Evolutionary conservation across 768 basidiomycete genomes (phyloP).

Genomic region (Boletus tylopilopsis): DNA sequence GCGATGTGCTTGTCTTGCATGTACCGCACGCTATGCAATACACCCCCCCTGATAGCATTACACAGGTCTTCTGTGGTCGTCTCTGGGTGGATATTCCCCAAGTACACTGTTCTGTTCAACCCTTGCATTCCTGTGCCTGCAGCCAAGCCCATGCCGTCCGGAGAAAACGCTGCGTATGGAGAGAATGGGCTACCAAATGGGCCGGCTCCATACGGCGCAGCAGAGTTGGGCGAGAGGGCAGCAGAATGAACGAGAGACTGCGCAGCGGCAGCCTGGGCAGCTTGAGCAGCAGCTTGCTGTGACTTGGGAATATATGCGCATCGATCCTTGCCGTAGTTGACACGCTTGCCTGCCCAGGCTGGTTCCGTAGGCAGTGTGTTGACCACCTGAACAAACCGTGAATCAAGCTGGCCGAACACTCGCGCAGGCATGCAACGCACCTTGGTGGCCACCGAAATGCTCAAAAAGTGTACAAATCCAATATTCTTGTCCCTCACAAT

Average conservation of each 20-base stretch:
- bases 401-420: background rate
- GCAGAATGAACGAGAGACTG: slow-evolving; percentile 60
- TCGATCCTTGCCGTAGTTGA: slow-evolving; percentile 98
- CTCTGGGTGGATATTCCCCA: slow-evolving; percentile 97
- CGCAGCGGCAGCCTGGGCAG: slow-evolving; percentile 82
- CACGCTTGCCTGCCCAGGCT: slow-evolving; percentile 91
- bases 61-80: slow-evolving; percentile 93
- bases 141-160: slow-evolving; percentile 36
- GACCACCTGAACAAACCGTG: slow-evolving; percentile 64
- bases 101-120: slow-evolving; percentile 90
- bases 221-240: slow-evolving; percentile 32
- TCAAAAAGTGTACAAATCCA: slow-evolving; percentile 97
- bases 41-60: slow-evolving; percentile 95
- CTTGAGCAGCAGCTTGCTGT: slow-evolving; percentile 84
- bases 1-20: slow-evolving; percentile 98
- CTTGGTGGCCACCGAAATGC: slow-evolving; percentile 93
- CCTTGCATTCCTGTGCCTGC: slow-evolving; percentile 40
- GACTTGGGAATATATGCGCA: slow-evolving; percentile 98
- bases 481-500: slow-evolving; percentile 99
- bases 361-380: slow-evolving; percentile 89
- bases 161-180: slow-evolving; percentile 51
- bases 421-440: slow-evolving; percentile 38
- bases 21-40: slow-evolving; percentile 90
- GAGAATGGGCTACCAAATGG: slow-evolving; percentile 38
- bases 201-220: slow-evolving; percentile 28